phyloP scores from a whole-genome alignment of 116 monocot species.

The Zostera marina region DNA sequence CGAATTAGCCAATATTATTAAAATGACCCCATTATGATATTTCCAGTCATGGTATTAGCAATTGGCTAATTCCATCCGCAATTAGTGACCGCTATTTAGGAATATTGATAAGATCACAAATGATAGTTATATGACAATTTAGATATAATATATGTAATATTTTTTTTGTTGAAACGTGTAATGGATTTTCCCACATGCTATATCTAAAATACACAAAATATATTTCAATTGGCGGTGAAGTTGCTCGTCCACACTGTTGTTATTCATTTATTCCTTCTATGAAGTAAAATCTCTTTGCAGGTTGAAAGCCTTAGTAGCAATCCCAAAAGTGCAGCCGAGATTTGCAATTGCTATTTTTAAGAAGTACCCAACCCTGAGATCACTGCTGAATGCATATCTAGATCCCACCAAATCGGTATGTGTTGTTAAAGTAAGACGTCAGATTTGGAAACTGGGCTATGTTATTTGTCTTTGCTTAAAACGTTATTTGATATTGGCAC shows the following conservation, averaged over 20 bases:
- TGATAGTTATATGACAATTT: too few relatives aligned
- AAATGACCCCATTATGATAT: too few relatives aligned
- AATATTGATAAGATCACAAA: too few relatives aligned
- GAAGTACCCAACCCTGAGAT: slow-evolving; percentile 88
- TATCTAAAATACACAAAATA: too few relatives aligned
- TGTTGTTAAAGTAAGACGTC: slow-evolving; percentile 1
- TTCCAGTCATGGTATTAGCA: too few relatives aligned
- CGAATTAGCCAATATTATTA: too few relatives aligned
- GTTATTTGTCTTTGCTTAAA: not conserved
- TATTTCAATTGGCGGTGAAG: not conserved
- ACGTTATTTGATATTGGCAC: slow-evolving; percentile 4
- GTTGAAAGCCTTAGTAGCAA: slow-evolving; percentile 68
- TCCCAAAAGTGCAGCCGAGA: slow-evolving; percentile 73
- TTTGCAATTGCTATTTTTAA: slow-evolving; percentile 68
- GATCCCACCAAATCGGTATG: slow-evolving; percentile 57
- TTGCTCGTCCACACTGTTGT: not conserved
- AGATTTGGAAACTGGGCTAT: not conserved
- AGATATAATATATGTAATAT: too few relatives aligned
- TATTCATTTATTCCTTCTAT: not conserved
- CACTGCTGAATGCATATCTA: slow-evolving; percentile 64
- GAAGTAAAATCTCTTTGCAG: slow-evolving; percentile 13
- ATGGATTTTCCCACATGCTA: too few relatives aligned
- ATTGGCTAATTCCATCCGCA: too few relatives aligned
- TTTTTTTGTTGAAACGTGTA: too few relatives aligned
- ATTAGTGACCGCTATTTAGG: too few relatives aligned